Percentiles rank a stretch among this genome's conserved stretches.
Evolutionary conservation across 495 filamentous ascomycete genomes (phyloP).

Genomic region (Tuber indicum): DNA sequence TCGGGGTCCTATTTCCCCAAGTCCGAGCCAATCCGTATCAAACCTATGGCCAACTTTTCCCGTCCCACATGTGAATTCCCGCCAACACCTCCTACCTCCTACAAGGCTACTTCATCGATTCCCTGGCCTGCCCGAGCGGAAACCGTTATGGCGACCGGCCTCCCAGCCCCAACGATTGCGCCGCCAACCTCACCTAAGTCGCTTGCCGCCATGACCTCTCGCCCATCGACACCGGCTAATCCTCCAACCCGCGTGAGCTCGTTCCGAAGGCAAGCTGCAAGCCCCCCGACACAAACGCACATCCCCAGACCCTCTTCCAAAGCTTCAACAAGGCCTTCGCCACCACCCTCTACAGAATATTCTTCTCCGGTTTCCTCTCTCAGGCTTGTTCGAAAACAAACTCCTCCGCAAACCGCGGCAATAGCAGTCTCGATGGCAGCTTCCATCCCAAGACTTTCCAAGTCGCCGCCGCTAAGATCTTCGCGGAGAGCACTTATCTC

Average conservation of each 20-base stretch:
- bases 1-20: neutral
- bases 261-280: neutral
- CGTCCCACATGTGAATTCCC: neutral
- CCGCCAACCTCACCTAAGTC: neutral
- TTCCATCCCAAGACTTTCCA: neutral
- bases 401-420: neutral
- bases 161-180: neutral
- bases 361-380: neutral
- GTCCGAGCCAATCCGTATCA: neutral
- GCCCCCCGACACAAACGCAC: neutral
- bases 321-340: neutral
- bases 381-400: neutral
- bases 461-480: neutral
- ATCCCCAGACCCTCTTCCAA: neutral
- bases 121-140: neutral
- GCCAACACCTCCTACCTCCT: neutral
- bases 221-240: neutral
- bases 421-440: neutral
- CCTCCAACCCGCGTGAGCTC: neutral
- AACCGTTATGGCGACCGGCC: neutral
- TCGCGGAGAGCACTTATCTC: neutral
- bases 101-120: neutral
- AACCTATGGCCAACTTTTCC: constrained; percentile 2
- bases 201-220: neutral
- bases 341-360: neutral